Base-by-base conservation (phyloP, 192 early-diverging fungal genomes). In the Umbelopsis ramanniana region DNA sequence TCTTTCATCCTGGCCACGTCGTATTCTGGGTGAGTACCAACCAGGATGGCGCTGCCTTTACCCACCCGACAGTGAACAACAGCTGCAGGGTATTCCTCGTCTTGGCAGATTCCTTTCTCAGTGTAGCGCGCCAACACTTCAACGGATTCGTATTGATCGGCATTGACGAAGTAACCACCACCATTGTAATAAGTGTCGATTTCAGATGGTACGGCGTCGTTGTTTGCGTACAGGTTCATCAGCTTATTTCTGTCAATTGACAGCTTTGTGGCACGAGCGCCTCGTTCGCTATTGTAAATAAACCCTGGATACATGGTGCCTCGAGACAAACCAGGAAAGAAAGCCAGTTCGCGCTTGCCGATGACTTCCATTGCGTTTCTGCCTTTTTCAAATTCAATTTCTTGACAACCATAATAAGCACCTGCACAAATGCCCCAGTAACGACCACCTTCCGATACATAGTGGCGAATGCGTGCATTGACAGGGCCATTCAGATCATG, bases 401-500 rank as follows among this genome's bases (percentile, higher is more conserved):
- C 75, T 6, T 75, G 77, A 33, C 84, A 83, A 6, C 85, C 93
- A 77, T 93, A 98, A 79, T 97, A 97, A 3, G 83, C 87, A 22
- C 97, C 98, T 0, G 94, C 95, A 67, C 98, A 97, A 9, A 99
- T 89, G 0, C 98, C 98, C 63, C 95, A 81, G 79, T 95, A 99
- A 23, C 85, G 81, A 2, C 98, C 98, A 53, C 96, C 96, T 21
- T 66, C 69, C 21, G 78, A 54, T 12, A 96, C 91, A 83, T 87
- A 96, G 17, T 79, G 72, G 2, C 69, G 71, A 67, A 98, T 93
- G 8, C 85, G 85, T 4, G 54, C 73, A 52, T 90, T 95, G 52
- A 78, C 82, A 24, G 74, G 71, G 11, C 89, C 90, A 22, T 88
- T 90, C 68, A 98, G 86, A 57, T 89, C 85, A 8, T 82, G 73